Conservation (phyloP, 768 basidiomycete genomes). For the Boletellus ananas region DNA sequence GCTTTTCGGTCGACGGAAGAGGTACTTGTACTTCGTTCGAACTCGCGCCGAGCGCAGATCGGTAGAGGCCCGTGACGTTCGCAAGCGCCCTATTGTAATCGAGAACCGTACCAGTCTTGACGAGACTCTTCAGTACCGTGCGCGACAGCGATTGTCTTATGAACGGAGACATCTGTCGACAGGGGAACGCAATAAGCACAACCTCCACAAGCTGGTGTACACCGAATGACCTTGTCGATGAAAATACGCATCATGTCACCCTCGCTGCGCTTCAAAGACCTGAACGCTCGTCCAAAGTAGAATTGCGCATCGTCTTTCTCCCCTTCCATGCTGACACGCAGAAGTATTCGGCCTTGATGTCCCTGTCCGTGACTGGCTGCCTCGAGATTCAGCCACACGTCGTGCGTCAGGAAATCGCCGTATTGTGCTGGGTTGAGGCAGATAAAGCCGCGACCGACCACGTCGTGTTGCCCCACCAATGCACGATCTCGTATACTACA, state of each 20-base stretch:
- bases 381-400: constrained; percentile 90
- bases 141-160: constrained; percentile 84
- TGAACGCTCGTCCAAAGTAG: constrained; percentile 94
- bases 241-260: constrained; percentile 94
- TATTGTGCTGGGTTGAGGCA: constrained; percentile 88
- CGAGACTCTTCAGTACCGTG: constrained; percentile 66
- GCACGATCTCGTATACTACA: constrained; percentile 90
- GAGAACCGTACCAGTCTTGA: constrained; percentile 58
- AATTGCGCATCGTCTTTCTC: constrained; percentile 98
- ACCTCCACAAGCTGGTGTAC: background rate
- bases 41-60: constrained; percentile 66
- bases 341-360: constrained; percentile 68
- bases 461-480: constrained; percentile 89
- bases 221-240: constrained; percentile 79
- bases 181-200: background rate
- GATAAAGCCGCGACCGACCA: constrained; percentile 85
- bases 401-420: constrained; percentile 85
- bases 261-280: constrained; percentile 88
- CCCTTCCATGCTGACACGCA: constrained; percentile 96
- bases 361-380: constrained; percentile 37
- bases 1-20: constrained; percentile 68
- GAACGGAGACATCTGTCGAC: constrained; percentile 83
- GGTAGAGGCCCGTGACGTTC: constrained; percentile 76
- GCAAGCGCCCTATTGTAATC: constrained; percentile 91
- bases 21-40: constrained; percentile 74